phyloP scores from a whole-genome alignment of 306 rosid species.

The Dicorynia guianensis region DNA sequence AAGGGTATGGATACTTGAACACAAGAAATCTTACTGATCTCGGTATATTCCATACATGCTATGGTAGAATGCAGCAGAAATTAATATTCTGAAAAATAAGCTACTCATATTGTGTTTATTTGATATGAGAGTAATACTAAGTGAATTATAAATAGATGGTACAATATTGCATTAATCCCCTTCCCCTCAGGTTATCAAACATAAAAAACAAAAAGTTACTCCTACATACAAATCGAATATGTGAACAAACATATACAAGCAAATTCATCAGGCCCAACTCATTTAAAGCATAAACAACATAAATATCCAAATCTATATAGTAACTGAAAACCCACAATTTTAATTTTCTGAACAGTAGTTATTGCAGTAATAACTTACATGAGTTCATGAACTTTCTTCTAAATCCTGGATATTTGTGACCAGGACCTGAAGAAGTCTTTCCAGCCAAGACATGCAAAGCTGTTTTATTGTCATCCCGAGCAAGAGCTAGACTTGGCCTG shows the following conservation, averaged over 20 bases:
- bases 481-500: constrained; percentile 30
- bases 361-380: constrained; percentile 29
- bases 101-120: no score
- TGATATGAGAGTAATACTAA: not conserved
- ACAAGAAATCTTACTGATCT: not conserved
- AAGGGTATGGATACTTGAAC: not conserved
- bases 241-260: not conserved
- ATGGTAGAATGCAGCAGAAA: not conserved
- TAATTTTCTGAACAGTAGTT: not conserved
- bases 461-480: constrained; percentile 16
- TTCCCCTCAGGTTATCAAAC: no score
- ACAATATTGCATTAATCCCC: no score
- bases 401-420: constrained; percentile 9
- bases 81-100: no score
- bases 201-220: not conserved
- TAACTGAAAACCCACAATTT: not conserved
- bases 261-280: not conserved
- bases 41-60: not conserved
- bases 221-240: not conserved
- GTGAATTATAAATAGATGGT: not conserved
- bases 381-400: constrained; percentile 27
- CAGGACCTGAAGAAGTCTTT: constrained; percentile 26
- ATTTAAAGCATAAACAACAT: not conserved
- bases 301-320: not conserved
- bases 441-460: constrained; percentile 52